Conservation (phyloP, 129 eudicot genomes). For the Deinandra increscens region DNA sequence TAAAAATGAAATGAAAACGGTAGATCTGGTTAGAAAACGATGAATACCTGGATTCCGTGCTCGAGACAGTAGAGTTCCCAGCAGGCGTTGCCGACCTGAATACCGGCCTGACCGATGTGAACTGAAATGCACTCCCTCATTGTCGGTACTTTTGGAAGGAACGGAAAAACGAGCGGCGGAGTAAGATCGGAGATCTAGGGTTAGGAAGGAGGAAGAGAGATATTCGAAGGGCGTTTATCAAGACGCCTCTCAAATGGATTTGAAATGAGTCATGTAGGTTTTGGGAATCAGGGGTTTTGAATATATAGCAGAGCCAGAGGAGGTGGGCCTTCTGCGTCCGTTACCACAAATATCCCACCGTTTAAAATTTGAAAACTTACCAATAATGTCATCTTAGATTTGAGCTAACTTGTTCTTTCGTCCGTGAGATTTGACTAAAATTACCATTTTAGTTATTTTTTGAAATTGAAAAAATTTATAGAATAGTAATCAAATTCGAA, state of each 20-base stretch:
- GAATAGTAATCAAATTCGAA: too few species aligned
- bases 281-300: neutral
- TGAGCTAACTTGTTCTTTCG: too few species aligned
- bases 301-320: neutral
- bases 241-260: conserved; percentile 16
- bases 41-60: conserved; percentile 7
- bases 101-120: conserved; percentile 17
- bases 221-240: conserved; percentile 11
- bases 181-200: neutral
- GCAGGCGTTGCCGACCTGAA: conserved; percentile 12
- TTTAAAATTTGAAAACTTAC: neutral
- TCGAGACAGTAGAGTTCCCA: conserved; percentile 17
- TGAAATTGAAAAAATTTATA: too few species aligned
- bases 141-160: neutral
- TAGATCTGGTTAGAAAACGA: neutral
- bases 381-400: too few species aligned
- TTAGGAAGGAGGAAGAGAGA: neutral
- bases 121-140: conserved; percentile 16
- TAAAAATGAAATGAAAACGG: neutral
- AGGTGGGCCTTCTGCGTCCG: neutral
- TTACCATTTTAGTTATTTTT: too few species aligned
- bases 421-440: too few species aligned
- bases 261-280: neutral
- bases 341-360: neutral
- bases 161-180: neutral